phyloP scores from a whole-genome alignment of 2,329 filamentous ascomycete species.

The Diaporthe citri region DNA sequence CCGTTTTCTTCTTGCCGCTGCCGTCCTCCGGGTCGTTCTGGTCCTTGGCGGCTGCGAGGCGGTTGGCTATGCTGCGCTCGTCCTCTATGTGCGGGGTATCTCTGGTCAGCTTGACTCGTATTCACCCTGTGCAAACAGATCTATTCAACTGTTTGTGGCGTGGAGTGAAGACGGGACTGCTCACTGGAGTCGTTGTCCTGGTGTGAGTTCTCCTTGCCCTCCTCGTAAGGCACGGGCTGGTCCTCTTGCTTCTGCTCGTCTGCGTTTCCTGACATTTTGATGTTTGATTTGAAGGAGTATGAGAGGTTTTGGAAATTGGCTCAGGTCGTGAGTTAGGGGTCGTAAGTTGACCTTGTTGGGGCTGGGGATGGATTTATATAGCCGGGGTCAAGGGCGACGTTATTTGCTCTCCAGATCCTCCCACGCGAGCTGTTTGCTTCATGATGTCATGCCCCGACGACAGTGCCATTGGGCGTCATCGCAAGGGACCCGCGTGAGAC shows the following conservation, averaged over 20 bases:
- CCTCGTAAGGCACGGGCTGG: slow-evolving; percentile 71
- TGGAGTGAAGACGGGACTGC: slow-evolving; percentile 42
- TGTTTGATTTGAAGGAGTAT: background rate
- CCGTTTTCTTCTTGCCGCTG: slow-evolving; percentile 46
- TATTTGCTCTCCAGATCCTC: background rate
- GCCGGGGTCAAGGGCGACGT: background rate
- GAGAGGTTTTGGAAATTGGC: background rate
- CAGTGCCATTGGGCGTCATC: background rate
- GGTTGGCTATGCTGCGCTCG: slow-evolving; percentile 78
- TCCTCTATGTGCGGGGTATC: slow-evolving; percentile 68
- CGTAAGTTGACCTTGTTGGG: background rate
- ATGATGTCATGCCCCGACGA: slow-evolving; percentile 22
- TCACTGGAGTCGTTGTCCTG: slow-evolving; percentile 78
- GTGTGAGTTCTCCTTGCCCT: slow-evolving; percentile 80
- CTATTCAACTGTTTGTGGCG: background rate
- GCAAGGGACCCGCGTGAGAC: slow-evolving; percentile 4
- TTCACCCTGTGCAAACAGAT: too few species aligned
- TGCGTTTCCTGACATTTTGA: slow-evolving; percentile 56
- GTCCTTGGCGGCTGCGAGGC: slow-evolving; percentile 67
- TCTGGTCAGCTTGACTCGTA: background rate
- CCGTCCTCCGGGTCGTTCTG: slow-evolving; percentile 39
- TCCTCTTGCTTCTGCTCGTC: slow-evolving; percentile 60
- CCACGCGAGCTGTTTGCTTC: slow-evolving; percentile 7
- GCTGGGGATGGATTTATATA: background rate
- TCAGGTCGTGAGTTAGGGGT: background rate